Evolutionary conservation across 371 early-diverging fungal species (phyloP), one percentile per base, ranked within the genome.

Genomic region (Mortierella sp.): DNA sequence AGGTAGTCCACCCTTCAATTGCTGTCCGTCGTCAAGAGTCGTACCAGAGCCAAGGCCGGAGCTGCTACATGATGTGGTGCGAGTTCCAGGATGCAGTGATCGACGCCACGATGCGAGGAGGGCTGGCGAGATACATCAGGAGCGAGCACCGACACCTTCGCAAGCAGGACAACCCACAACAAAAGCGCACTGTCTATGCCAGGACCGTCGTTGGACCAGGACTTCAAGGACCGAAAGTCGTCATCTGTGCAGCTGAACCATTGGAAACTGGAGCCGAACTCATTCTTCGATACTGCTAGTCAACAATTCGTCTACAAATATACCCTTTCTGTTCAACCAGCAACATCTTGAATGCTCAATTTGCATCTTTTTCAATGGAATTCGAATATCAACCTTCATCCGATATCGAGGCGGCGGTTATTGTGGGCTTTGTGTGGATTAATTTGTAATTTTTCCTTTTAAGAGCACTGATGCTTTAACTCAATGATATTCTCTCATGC

Each of bases 41-140:
- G 8, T 77, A 72, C 72, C 72, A 77, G 51, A 72, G 72, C 43
- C 78, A 72, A 41, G 72, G 73, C 12, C 78, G 78, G 5, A 72
- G 55, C 16, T 77, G 51, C 49, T 77, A 77, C 32, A 77, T 77
- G 78, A 77, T 77, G 73, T 72, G 72, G 78, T 77, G 78, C 51
- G 78, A 72, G 51, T 63, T 72, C 21, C 63, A 77, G 63, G 78
- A 77, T 35, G 72, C 63, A 4, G 78, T 77, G 44, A 65, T 77
- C 27, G 78, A 77, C 27, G 78, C 78, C 10, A 77, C 78, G 4
- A 44, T 38, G 18, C 78, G 72, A 49, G 78, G 78, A 24, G 78
- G 78, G 4, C 60, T 72, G 29, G 78, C 78, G n/a, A 49, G 78
- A 43, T 71, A 63, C 46, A 77, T 77, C 14, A 60, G 78, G n/a